Evolutionary conservation across 768 basidiomycete genomes (phyloP).

Genomic region (Scleroderma bovista): DNA sequence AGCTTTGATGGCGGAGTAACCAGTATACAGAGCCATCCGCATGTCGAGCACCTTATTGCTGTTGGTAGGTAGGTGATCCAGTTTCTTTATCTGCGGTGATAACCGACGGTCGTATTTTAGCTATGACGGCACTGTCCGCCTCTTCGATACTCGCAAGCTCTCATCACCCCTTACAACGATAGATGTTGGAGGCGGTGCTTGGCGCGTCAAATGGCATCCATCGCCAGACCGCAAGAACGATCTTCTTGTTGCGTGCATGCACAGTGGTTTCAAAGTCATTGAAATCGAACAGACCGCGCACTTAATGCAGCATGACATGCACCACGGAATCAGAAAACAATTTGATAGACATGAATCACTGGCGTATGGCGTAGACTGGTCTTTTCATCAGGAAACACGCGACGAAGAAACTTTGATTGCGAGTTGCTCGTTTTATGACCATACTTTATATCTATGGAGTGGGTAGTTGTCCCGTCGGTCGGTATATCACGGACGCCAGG

Average conservation of each 20-base stretch:
- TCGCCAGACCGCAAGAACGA: constrained; percentile 56
- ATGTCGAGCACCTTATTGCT: constrained; percentile 74
- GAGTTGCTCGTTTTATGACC: constrained; percentile 96
- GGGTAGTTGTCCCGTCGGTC: constrained; percentile 47
- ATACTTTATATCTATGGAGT: constrained; percentile 73
- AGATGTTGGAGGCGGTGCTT: constrained; percentile 85
- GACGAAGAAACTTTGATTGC: constrained; percentile 53
- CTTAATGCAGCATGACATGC: constrained; percentile 7
- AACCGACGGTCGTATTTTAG: constrained; percentile 32
- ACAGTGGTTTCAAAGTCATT: constrained; percentile 89
- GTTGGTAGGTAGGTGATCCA: constrained; percentile 71
- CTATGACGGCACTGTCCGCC: constrained; percentile 74
- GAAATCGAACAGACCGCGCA: constrained; percentile 13
- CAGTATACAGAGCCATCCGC: constrained; percentile 78
- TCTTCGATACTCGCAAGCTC: constrained; percentile 80
- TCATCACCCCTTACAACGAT: constrained; percentile 48
- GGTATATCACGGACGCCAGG: too few species aligned
- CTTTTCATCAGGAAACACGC: constrained; percentile 32
- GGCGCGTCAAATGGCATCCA: constrained; percentile 97
- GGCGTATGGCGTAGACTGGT: constrained; percentile 95
- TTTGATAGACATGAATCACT: constrained; percentile 78
- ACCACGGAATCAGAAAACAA: constrained; percentile 42
- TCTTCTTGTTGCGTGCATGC: constrained; percentile 95
- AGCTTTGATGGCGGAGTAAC: constrained; percentile 95
- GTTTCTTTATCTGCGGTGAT: not conserved